A percentile compares a stretch with the other conserved stretches of the same genome.
These are phyloP conservation scores for Orbilia ellipsospora DNA, from an alignment of 2,329 filamentous ascomycete genomes.

Conservation along the genomic window DNA sequence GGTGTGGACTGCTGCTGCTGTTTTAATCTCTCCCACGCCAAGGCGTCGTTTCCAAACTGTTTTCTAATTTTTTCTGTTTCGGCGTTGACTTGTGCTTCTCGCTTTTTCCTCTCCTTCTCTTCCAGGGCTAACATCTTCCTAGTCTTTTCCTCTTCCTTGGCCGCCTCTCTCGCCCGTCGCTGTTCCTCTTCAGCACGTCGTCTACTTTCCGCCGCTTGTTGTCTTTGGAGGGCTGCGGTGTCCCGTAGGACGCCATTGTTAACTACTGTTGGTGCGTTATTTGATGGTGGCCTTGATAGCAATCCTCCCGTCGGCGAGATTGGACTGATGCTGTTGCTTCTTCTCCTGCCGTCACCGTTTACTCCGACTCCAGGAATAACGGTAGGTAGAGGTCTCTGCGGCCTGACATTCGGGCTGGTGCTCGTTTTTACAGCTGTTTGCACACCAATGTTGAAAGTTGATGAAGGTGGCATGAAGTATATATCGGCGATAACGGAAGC, in stretches of 20 bases:
- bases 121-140: conserved; percentile 57
- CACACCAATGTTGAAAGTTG: conserved; percentile 80
- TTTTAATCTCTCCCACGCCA: conserved; percentile 37
- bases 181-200: conserved; percentile 61
- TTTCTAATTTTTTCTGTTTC: conserved; percentile 77
- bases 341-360: conserved; percentile 61
- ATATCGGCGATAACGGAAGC: conserved; percentile 75
- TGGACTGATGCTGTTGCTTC: conserved; percentile 58
- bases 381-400: conserved; percentile 52
- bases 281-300: conserved; percentile 31
- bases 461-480: conserved; percentile 73
- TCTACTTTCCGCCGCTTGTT: conserved; percentile 67
- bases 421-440: conserved; percentile 52
- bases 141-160: conserved; percentile 56
- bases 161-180: conserved; percentile 58
- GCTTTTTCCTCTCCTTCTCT: conserved; percentile 61
- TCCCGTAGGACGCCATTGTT: conserved; percentile 57
- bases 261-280: conserved; percentile 51
- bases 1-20: conserved; percentile 13
- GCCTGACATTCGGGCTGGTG: conserved; percentile 47
- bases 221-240: conserved; percentile 65
- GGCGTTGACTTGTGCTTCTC: conserved; percentile 73
- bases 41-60: conserved; percentile 55
- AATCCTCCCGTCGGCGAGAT: conserved; percentile 49
- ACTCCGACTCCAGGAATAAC: conserved; percentile 18